Evolutionary conservation across 2,329 filamentous ascomycete species (phyloP).

Genomic region (Cladosporium sphaerospermum): DNA sequence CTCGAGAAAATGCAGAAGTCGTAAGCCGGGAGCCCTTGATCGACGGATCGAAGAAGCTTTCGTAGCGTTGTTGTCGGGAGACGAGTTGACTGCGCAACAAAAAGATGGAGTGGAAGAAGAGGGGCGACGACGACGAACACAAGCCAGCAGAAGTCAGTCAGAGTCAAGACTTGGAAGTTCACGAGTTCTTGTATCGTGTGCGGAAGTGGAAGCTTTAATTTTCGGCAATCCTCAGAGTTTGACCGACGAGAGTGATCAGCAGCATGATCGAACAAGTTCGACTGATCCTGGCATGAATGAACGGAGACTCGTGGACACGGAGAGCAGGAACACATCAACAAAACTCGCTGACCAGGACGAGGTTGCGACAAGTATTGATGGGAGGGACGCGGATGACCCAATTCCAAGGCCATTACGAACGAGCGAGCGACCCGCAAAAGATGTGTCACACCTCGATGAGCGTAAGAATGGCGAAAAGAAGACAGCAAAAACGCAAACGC

Average conservation of each 20-base stretch:
- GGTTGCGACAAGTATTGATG: too few relatives aligned
- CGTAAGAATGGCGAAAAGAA: conserved; percentile 52
- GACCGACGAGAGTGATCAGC: too few relatives aligned
- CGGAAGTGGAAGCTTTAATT: conserved; percentile 45
- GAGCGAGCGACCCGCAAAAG: conserved; percentile 34
- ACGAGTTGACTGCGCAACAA: neutral
- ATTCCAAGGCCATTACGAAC: neutral
- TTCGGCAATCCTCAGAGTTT: conserved; percentile 35
- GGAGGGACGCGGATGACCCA: too few relatives aligned
- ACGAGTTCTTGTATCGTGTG: conserved; percentile 45
- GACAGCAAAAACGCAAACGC: conserved; percentile 48
- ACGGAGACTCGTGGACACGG: too few relatives aligned
- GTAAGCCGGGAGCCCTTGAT: conserved; percentile 46
- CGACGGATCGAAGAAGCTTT: conserved; percentile 49
- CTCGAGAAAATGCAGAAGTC: conserved; percentile 47
- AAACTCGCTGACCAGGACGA: too few relatives aligned
- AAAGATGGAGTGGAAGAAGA: too few relatives aligned
- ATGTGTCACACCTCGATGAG: conserved; percentile 48
- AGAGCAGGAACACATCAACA: too few relatives aligned
- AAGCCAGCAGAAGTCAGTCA: neutral
- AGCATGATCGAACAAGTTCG: too few relatives aligned
- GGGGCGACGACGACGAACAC: neutral
- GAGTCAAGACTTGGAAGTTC: conserved; percentile 43
- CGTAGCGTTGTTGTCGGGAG: conserved; percentile 34
- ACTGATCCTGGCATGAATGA: too few relatives aligned